Evolutionary conservation across 176 grass and related monocot species (phyloP).

Genomic region (Guadua angustifolia): DNA sequence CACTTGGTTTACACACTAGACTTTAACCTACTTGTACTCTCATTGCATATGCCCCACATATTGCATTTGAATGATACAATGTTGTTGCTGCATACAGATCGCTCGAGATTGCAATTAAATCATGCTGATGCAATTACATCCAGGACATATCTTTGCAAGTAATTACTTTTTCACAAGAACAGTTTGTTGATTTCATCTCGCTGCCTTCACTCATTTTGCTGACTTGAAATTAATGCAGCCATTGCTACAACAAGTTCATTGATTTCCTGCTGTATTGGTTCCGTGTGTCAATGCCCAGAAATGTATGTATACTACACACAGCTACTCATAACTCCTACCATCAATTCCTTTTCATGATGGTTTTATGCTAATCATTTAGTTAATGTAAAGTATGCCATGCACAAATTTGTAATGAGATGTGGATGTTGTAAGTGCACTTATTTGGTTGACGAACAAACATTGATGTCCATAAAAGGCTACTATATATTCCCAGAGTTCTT

Average conservation of each 20-base stretch:
- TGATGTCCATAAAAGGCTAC: conserved; percentile 27
- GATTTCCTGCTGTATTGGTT: conserved; percentile 93
- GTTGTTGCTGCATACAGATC: conserved; percentile 65
- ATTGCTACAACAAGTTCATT: conserved; percentile 76
- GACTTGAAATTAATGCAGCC: conserved; percentile 71
- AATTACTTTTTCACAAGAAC: conserved; percentile 43
- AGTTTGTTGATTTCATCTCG: conserved; percentile 38
- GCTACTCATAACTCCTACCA: not conserved
- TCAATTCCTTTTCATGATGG: conserved; percentile 25
- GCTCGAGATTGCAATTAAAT: conserved; percentile 70
- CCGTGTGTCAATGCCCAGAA: conserved; percentile 59
- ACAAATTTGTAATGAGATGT: not conserved
- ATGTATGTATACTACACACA: conserved; percentile 59
- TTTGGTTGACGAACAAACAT: not conserved
- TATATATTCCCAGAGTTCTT: conserved; percentile 19
- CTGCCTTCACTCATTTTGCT: conserved; percentile 32
- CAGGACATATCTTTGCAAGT: conserved; percentile 81
- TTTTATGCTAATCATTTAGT: conserved; percentile 10
- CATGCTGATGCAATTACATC: conserved; percentile 69
- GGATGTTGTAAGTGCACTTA: not conserved
- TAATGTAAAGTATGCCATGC: not conserved
- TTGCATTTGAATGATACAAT: conserved; percentile 18
- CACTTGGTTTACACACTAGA: conserved; percentile 27
- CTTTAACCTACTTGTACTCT: not conserved
- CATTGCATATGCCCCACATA: not conserved